A percentile compares a stretch with the other conserved stretches of the same genome.
Evolutionary conservation across 75 land plant species (phyloP).

Genomic region (Sequoiadendron giganteum): DNA sequence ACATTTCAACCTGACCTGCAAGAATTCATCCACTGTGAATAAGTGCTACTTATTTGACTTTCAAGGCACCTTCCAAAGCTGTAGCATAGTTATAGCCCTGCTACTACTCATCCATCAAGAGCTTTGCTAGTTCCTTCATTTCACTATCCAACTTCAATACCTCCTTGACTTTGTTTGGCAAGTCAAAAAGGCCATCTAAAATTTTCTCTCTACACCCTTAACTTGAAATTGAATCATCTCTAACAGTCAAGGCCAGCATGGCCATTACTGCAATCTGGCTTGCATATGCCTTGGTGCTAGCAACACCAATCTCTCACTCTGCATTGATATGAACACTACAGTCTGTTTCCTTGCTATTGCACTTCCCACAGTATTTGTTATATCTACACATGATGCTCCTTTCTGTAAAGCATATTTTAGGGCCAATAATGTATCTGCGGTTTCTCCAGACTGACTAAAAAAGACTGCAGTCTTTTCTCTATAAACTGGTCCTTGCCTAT

Average conservation of each 20-base stretch:
- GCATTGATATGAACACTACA: constrained; percentile 99
- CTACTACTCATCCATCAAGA: constrained; percentile 82
- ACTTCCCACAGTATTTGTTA: constrained; percentile 99
- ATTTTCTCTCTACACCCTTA: constrained; percentile 73
- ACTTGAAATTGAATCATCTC: constrained; percentile 82
- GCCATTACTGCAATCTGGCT: constrained; percentile 98
- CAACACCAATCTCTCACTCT: constrained; percentile 97
- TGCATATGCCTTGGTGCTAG: constrained; percentile 99
- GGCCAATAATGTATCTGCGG: constrained; percentile 92
- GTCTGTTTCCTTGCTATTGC: constrained; percentile 90
- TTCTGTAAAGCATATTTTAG: constrained; percentile 82
- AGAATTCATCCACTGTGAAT: constrained; percentile 99
- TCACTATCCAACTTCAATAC: constrained; percentile 84
- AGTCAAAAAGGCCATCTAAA: constrained; percentile 66
- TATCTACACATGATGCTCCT: constrained; percentile 97
- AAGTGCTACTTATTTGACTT: constrained; percentile 95
- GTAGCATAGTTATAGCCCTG: constrained; percentile 98
- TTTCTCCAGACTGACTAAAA: constrained; percentile 99
- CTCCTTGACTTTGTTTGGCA: constrained; percentile 83
- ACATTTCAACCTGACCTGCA: constrained; percentile 78
- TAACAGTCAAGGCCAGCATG: constrained; percentile 92
- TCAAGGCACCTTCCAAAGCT: constrained; percentile 95
- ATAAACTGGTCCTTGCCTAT: constrained; percentile 92
- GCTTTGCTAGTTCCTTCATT: constrained; percentile 90
- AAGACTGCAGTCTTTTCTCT: constrained; percentile 96